Evolutionary conservation across 2,329 filamentous ascomycete species (phyloP), one percentile per base, ranked within the genome.

Genomic region (Amesomyces nigricolor): DNA sequence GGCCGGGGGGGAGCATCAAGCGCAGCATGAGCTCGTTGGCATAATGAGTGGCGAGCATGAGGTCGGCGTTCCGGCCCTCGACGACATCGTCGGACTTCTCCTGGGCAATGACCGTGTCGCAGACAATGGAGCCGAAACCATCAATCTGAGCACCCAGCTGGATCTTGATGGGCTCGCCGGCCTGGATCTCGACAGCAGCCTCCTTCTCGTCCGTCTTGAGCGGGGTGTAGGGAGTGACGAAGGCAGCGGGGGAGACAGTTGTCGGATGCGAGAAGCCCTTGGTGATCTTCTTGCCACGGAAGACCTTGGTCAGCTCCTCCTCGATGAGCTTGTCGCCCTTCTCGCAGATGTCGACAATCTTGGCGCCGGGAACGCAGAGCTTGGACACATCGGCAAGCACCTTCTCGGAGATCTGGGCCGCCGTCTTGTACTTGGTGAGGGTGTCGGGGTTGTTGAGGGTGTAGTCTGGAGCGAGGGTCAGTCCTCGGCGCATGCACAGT

Each of bases 111-210:
- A 97, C 80, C 58, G 90, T 95, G 74, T 96, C 88, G 76, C 94
- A 96, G 65, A 96, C 89, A 70, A 99, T 96, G 64, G 92, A 88
- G 65, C 90, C 91, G 69, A 97, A 95, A 53, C 94, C 94, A 75
- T 97, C 90, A 62, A 99, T 96, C 77, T 99, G 94, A 51, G 94
- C 94, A 68, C 94, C 94, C n/a, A 99, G 84, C 77, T 99, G 94
- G 71, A 99, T 94, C 83, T 99, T 99, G 75, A 96, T 82, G 59
- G 89, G 76, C 77, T 99, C 94, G 60, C 86, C 88, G 50, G 86
- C 81, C 77, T 96, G 89, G 65, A 99, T 80, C 67, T 86, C 84
- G 47, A 81, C 79, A 56, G 80, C 82, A 59, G 92, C 89, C 78
- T 99, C 94, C 70, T 87, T 84, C 71, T 87, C 79, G 68, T 99